Evolutionary conservation across 202 grass and related monocot genomes (phyloP).

Genomic region (Digitaria exilis): DNA sequence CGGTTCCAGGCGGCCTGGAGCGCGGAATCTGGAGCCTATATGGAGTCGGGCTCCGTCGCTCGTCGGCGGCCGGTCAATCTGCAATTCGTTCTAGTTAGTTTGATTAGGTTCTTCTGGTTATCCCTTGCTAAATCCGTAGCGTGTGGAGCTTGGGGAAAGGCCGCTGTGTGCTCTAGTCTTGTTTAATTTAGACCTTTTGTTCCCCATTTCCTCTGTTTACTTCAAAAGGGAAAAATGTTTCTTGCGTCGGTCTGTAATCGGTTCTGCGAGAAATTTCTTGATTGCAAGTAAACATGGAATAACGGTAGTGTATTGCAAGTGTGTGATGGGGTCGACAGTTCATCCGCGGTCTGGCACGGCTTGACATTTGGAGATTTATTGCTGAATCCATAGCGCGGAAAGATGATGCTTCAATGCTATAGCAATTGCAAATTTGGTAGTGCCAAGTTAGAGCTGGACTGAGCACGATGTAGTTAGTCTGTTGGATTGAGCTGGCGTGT

Average conservation of each 20-base stretch:
- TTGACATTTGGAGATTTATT: neutral
- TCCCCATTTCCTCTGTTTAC: neutral
- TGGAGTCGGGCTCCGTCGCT: neutral
- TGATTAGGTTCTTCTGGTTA: neutral
- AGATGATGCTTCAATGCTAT: neutral
- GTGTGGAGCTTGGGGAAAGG: neutral
- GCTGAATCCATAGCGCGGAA: neutral
- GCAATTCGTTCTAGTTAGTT: neutral
- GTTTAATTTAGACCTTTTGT: neutral
- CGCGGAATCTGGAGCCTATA: constrained; percentile 26
- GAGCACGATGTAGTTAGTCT: neutral
- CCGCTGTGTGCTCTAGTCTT: neutral
- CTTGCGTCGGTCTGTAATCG: neutral
- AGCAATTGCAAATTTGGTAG: constrained; percentile 3
- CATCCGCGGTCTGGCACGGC: neutral
- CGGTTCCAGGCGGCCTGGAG: neutral
- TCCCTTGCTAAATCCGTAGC: neutral
- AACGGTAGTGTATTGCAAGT: neutral
- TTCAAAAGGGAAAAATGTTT: neutral
- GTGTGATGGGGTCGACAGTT: neutral
- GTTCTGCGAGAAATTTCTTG: neutral
- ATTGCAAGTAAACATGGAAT: neutral
- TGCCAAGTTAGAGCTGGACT: neutral
- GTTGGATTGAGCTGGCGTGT: constrained; percentile 23
- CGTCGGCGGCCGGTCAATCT: neutral